Base-by-base conservation (phyloP, 73 alveolate genomes). In the Tetrahymena borealis region DNA sequence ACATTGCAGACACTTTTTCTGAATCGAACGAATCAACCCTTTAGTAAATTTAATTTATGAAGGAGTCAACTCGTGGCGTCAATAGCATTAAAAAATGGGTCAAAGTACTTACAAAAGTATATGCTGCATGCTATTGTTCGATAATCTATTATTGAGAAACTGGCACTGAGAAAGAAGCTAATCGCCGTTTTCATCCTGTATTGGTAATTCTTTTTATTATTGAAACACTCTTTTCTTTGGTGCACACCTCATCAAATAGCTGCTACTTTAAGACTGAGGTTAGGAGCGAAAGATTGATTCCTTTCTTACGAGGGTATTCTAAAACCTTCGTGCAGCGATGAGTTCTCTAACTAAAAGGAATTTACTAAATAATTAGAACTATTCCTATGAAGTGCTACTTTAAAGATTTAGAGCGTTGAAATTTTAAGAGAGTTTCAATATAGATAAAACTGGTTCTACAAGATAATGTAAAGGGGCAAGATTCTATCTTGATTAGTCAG, bases 291-390 rank as follows among this genome's bases (percentile, higher is more conserved):
- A 60, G 5, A 20, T 60, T 6, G 0, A 60, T 13, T 24, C 85
- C 85, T 60, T 7, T 3, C 35, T 9, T 60, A 60, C 85, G 85
- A 60, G 31, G 85, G 85, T 28, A 60, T 60, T 60, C 85, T 60
- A 60, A 60, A 60, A 60, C 85, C 85, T 60, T 60, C 85, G 85
- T 60, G 85, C 85, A 60, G 85, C 85, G 85, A 60, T 60, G 85
- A 60, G 85, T 35, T 60, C 85, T 60, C 1, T 60, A 0, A 1
- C n/a, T 24, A 60, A 15, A 60, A 35, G 28, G 85, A 35, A 20
- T 60, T 24, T 60, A n/a, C 38, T 24, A 60, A 24, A 60, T 18
- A 60, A 60, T 35, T 60, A 60, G 85, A 35, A 10, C 13, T 60
- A 60, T n/a, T 20, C 85, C 85, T 60, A 60, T 3, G 85, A 60